A percentile compares a stretch with the other conserved stretches of the same genome.
phyloP scores from a whole-genome alignment of 306 rosid genomes.

The Dalbergia cultrata region DNA sequence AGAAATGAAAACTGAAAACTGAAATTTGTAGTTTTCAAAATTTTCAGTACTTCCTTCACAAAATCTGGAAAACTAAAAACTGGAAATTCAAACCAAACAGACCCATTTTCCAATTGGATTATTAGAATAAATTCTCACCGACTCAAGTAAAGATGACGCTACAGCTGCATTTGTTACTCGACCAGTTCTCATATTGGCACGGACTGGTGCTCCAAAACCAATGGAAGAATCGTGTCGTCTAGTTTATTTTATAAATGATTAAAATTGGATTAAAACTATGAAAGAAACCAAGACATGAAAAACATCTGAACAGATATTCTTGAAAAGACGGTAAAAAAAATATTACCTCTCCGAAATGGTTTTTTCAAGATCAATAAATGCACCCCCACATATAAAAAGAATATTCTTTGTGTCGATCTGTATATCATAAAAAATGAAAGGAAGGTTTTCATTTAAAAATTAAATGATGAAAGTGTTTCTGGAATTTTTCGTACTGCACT shows the following conservation, averaged over 20 bases:
- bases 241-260: constrained; percentile 40
- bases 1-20: too few species aligned
- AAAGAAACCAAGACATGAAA: not conserved
- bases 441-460: not conserved
- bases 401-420: constrained; percentile 93
- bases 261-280: not conserved
- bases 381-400: constrained; percentile 93
- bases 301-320: constrained; percentile 7
- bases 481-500: constrained; percentile 29
- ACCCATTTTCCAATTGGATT: not conserved
- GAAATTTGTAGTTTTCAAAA: too few species aligned
- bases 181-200: constrained; percentile 83
- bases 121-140: constrained; percentile 61
- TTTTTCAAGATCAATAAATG: constrained; percentile 90
- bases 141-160: constrained; percentile 84
- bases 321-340: not conserved
- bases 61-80: too few species aligned
- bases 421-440: constrained; percentile 39
- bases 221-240: constrained; percentile 94
- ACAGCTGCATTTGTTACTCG: constrained; percentile 66
- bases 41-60: too few species aligned
- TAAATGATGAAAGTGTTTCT: constrained; percentile 11
- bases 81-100: too few species aligned
- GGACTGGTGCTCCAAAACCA: constrained; percentile 92
- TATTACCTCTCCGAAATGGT: constrained; percentile 90